Evolutionary conservation across 2,329 filamentous ascomycete species (phyloP).

Genomic region (Fusarium sp.): DNA sequence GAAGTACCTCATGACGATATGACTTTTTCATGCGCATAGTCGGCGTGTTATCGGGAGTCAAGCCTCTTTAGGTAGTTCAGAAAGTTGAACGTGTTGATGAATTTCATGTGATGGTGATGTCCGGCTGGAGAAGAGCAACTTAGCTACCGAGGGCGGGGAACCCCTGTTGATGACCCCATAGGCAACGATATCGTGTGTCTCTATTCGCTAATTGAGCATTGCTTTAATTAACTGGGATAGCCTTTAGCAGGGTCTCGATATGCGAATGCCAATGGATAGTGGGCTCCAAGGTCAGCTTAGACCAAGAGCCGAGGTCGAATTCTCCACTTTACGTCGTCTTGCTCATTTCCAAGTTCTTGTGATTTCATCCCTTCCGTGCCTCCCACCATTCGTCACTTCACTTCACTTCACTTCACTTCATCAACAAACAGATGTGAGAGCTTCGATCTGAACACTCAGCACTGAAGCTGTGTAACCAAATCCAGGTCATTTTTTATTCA

Average conservation of each 20-base stretch:
- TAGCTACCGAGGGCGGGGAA: conserved; percentile 33
- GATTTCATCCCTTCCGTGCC: conserved; percentile 27
- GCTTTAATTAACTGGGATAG: conserved; percentile 34
- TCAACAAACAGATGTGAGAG: conserved; percentile 21
- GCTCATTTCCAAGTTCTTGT: conserved; percentile 39
- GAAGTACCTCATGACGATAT: neutral
- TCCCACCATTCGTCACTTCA: neutral
- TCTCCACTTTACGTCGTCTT: conserved; percentile 29
- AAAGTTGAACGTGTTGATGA: neutral
- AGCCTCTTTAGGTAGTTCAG: neutral
- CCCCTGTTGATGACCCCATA: conserved; percentile 18
- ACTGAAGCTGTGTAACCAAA: conserved; percentile 4
- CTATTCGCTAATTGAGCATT: conserved; percentile 16
- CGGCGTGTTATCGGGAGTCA: neutral
- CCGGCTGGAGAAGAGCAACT: conserved; percentile 1
- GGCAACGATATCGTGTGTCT: neutral
- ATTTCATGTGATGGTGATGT: conserved; percentile 25
- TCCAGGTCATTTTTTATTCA: neutral
- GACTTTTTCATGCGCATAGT: neutral
- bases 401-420: neutral
- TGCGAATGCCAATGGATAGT: conserved; percentile 3
- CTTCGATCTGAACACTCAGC: conserved; percentile 18
- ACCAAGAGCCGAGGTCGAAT: conserved; percentile 30
- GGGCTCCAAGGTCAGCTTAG: conserved; percentile 4
- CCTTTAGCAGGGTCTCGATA: conserved; percentile 19